A percentile compares a stretch with the other conserved stretches of the same genome.
These are phyloP conservation scores for Pholiota adiposa DNA, from an alignment of 1,284 basidiomycete species.

Conservation along the genomic window DNA sequence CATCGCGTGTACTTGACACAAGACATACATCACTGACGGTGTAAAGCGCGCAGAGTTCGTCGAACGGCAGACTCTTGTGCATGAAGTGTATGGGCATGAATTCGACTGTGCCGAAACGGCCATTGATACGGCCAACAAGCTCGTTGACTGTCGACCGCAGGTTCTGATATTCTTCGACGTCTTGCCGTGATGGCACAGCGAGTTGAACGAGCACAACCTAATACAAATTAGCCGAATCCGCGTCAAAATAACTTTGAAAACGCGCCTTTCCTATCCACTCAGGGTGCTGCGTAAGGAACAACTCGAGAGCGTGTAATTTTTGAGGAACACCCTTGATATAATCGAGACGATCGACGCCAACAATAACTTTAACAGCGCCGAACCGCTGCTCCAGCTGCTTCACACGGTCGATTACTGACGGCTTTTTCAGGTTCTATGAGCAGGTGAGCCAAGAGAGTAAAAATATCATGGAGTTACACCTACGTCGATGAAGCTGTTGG, in stretches of 20 bases:
- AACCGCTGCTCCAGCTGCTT: constrained; percentile 87
- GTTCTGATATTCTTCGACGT: constrained; percentile 99
- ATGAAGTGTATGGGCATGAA: constrained; percentile 99
- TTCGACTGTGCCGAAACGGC: constrained; percentile 97
- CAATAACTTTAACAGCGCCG: constrained; percentile 95
- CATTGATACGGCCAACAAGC: constrained; percentile 97
- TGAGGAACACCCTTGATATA: constrained; percentile 99
- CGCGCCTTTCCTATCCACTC: constrained; percentile 97
- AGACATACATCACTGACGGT: constrained; percentile 96
- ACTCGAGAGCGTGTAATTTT: constrained; percentile 95
- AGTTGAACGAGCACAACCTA: constrained; percentile 95
- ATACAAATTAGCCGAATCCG: constrained; percentile 2
- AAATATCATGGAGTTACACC: constrained; percentile 21
- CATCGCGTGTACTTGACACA: constrained; percentile 94
- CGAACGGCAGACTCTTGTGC: constrained; percentile 93
- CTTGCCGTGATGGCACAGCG: constrained; percentile 96
- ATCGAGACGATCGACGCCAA: constrained; percentile 96
- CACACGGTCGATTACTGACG: constrained; percentile 81
- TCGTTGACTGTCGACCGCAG: constrained; percentile 96
- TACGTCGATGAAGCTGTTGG: constrained; percentile 86
- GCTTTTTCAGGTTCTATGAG: constrained; percentile 74
- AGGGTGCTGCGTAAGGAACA: constrained; percentile 96
- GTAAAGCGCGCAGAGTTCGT: constrained; percentile 96
- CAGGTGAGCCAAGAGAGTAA: constrained; percentile 6
- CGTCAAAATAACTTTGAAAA: constrained; percentile 2